phyloP scores from a whole-genome alignment of 345 rosid species.

The Salix arbutifolia region DNA sequence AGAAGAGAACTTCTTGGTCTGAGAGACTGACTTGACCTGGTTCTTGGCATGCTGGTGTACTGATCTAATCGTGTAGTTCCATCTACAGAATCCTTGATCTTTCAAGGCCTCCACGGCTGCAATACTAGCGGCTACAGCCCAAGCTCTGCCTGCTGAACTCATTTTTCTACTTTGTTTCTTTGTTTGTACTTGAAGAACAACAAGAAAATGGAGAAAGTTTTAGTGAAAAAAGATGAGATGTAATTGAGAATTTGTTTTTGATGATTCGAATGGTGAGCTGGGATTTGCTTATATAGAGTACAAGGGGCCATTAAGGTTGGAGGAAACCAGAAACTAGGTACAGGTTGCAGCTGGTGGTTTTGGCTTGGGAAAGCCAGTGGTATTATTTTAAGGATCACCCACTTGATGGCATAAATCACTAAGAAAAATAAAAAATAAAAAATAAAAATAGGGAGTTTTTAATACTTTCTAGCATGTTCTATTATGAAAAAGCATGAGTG shows the following conservation, averaged over 20 bases:
- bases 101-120: constrained; percentile 63
- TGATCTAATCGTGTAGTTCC: constrained; percentile 43
- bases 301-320: no score
- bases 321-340: background rate
- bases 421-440: no score
- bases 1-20: constrained; percentile 38
- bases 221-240: background rate
- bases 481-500: background rate
- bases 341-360: background rate
- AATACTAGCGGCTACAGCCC: constrained; percentile 45
- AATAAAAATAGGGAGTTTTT: no score
- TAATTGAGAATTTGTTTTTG: background rate
- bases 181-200: no score
- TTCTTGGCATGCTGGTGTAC: constrained; percentile 42
- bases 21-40: constrained; percentile 35
- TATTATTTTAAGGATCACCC: background rate
- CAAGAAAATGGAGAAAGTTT: background rate
- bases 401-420: background rate
- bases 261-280: background rate
- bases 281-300: background rate
- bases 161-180: background rate
- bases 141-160: constrained; percentile 42
- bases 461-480: no score
- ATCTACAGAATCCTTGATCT: constrained; percentile 58
- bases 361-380: no score